A percentile compares a stretch with the other conserved stretches of the same genome.
These are phyloP conservation scores for Phytopythium montanum DNA, from an alignment of 352 stramenopile genomes.

Conservation along the genomic window DNA sequence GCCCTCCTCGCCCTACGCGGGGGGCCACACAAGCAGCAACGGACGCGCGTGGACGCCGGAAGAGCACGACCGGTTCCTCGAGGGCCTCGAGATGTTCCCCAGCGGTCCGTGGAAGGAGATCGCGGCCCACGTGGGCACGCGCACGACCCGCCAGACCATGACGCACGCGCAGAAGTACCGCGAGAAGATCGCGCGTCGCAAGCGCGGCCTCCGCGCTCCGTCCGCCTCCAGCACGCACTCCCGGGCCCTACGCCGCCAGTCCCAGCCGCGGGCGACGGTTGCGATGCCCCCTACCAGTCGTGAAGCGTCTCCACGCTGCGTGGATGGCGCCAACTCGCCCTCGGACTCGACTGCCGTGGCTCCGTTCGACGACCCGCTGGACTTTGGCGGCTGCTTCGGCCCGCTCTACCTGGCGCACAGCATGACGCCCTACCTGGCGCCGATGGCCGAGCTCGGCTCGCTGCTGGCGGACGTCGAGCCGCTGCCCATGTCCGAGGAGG, in stretches of 20 bases:
- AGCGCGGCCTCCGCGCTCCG: constrained; percentile 32
- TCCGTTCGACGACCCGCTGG: constrained; percentile 6
- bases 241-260: constrained; percentile 12
- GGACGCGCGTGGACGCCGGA: constrained; percentile 35
- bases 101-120: constrained; percentile 63
- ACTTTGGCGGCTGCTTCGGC: constrained; percentile 6
- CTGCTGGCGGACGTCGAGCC: constrained; percentile 28
- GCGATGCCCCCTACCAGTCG: not conserved
- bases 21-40: constrained; percentile 16
- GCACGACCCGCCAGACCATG: constrained; percentile 58
- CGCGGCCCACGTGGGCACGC: constrained; percentile 42
- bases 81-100: constrained; percentile 58
- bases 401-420: too few relatives aligned
- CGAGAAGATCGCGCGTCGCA: constrained; percentile 49
- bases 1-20: constrained; percentile 10
- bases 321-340: not conserved
- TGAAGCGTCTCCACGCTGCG: not conserved
- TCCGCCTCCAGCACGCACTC: constrained; percentile 14
- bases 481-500: constrained; percentile 34
- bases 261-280: not conserved
- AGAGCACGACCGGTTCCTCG: constrained; percentile 59
- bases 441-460: constrained; percentile 11
- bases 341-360: not conserved
- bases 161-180: constrained; percentile 61
- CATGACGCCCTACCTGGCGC: not conserved